Base-by-base conservation (phyloP, 345 rosid species). In the Corchorus capsularis region DNA sequence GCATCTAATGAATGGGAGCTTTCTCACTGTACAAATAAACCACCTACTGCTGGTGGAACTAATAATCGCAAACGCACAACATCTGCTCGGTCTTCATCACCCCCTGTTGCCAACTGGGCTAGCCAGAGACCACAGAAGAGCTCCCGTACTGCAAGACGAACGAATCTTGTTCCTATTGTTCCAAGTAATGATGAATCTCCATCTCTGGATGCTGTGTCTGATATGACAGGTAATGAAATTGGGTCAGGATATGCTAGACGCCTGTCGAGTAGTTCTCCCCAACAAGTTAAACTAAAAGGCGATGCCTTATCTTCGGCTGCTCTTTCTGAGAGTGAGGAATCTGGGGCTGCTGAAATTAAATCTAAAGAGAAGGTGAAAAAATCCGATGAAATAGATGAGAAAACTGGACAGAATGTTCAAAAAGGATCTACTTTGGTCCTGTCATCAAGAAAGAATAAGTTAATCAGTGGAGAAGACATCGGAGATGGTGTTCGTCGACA, bases 281-380 rank as follows among this genome's bases (percentile, higher is more conserved):
- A 87, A 74, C 93, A 85, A 79, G 85, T 91, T 69, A 96, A 87
- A 83, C 75, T 83, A 56, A 93, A 90, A 88, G 86, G 85, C 64
- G 99, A 96, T n/a, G 79, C 87, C 64, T 83, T 89, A 75, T 84
- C 96, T 61, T 80, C 94, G 14, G 81, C 93, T 71, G 86, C 87
- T 47, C 86, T 93, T 82, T 92, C 98, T 47, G 99, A 96, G 86
- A 93, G 97, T 79, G 99, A 96, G 83, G 99, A 96, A 71, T 84
- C 94, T 67, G 97, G 89, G 6, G 80, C 90, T 74, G 82, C 97
- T 83, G 97, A 91, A 78, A 87, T 85, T 68, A 92, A 88, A 84
- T 89, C 90, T 60, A 91, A 83, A 79, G 94, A 87, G 73, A 96
- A 86, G 81, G 87, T 83, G 19, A 92, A 87, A 84, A 87, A 82